Conservation (phyloP, 306 rosid species). For the Chamaecrista fasciculata region DNA sequence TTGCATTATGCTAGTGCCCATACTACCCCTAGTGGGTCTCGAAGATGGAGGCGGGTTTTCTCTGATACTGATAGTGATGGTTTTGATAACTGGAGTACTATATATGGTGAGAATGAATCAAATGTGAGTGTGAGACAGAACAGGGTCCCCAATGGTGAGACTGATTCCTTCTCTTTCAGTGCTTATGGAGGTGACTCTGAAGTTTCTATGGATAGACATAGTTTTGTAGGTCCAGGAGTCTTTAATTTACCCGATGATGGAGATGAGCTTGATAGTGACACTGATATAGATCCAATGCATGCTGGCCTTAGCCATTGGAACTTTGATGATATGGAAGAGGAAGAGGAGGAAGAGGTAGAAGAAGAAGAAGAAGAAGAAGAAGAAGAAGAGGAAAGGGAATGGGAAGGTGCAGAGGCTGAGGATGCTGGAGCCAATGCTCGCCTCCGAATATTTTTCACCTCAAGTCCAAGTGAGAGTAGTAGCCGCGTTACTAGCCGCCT, state of each 20-base stretch:
- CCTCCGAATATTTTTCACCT: slow-evolving; percentile 41
- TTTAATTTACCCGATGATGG: slow-evolving; percentile 48
- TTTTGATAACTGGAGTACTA: slow-evolving; percentile 61
- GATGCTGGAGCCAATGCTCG: slow-evolving; percentile 46
- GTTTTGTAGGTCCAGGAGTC: slow-evolving; percentile 60
- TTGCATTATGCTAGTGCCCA: slow-evolving; percentile 55
- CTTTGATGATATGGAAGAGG: slow-evolving; percentile 54
- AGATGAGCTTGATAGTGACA: slow-evolving; percentile 61
- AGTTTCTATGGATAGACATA: slow-evolving; percentile 66
- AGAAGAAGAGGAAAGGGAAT: slow-evolving; percentile 46
- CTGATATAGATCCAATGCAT: slow-evolving; percentile 95
- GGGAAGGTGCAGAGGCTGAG: slow-evolving; percentile 55
- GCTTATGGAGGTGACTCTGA: slow-evolving; percentile 88
- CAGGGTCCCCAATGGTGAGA: slow-evolving; percentile 55
- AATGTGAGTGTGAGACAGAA: slow-evolving; percentile 57
- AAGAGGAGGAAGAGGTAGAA: slow-evolving; percentile 40
- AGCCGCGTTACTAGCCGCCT: slow-evolving; percentile 19
- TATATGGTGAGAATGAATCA: slow-evolving; percentile 73
- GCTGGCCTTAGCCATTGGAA: slow-evolving; percentile 74
- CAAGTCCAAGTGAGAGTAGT: slow-evolving; percentile 43
- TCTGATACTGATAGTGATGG: slow-evolving; percentile 88
- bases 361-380: slow-evolving; percentile 29
- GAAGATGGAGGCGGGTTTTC: slow-evolving; percentile 57
- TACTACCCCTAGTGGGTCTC: slow-evolving; percentile 70
- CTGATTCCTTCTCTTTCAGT: slow-evolving; percentile 64